These are phyloP conservation scores for Stemphylium lycopersici DNA, from an alignment of 2,329 filamentous ascomycete species.

Conservation along the genomic window DNA sequence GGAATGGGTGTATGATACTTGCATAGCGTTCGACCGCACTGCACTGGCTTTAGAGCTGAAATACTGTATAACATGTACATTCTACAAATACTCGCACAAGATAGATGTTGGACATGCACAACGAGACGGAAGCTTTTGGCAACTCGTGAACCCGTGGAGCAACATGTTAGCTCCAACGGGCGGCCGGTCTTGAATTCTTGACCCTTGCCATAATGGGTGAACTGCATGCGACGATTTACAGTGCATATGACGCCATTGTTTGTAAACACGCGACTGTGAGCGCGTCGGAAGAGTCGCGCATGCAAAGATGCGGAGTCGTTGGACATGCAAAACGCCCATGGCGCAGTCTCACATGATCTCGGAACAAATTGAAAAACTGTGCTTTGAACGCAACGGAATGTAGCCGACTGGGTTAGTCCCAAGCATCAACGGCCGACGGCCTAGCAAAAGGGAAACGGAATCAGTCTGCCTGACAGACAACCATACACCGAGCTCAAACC, in stretches of 20 bases:
- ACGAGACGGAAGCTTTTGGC: not conserved
- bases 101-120: not conserved
- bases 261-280: not conserved
- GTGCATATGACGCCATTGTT: not conserved
- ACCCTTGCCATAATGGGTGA: not conserved
- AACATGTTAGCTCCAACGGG: not conserved
- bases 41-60: not conserved
- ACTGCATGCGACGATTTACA: not conserved
- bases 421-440: slow-evolving; percentile 88
- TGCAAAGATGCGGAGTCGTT: not conserved
- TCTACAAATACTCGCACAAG: not conserved
- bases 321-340: not conserved
- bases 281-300: not conserved
- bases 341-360: not conserved
- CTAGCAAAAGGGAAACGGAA: slow-evolving; percentile 76
- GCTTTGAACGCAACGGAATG: slow-evolving; percentile 54
- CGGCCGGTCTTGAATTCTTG: not conserved
- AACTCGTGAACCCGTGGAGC: not conserved
- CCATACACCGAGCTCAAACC: slow-evolving; percentile 49
- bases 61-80: slow-evolving; percentile 13
- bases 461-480: slow-evolving; percentile 45
- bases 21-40: not conserved
- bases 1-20: not conserved
- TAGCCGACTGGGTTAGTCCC: slow-evolving; percentile 83
- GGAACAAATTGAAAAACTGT: not conserved